Conservation (phyloP, 495 filamentous ascomycete genomes). For the Tuber brumale region DNA sequence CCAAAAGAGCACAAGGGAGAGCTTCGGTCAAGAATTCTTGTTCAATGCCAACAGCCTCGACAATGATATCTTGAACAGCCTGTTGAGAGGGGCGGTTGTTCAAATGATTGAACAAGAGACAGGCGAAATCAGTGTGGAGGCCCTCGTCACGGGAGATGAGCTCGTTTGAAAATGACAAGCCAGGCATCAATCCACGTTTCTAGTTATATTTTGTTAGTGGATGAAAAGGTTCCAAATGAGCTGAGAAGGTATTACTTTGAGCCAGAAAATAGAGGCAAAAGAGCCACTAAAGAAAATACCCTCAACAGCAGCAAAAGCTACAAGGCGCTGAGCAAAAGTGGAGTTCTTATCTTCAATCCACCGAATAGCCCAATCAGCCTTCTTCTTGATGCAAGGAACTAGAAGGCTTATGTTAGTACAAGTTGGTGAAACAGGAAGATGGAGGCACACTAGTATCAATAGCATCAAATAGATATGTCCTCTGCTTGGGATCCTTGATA, state of each 20-base stretch:
- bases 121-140: slow-evolving; percentile 98
- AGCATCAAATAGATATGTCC: slow-evolving; percentile 91
- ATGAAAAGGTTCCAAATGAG: neutral
- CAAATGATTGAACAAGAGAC: slow-evolving; percentile 89
- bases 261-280: slow-evolving; percentile 99
- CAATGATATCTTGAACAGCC: slow-evolving; percentile 77
- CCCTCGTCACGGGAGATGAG: slow-evolving; percentile 99
- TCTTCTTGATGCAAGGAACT: slow-evolving; percentile 87
- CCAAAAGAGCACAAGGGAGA: slow-evolving; percentile 81
- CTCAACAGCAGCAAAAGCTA: slow-evolving; percentile 96
- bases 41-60: slow-evolving; percentile 88
- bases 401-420: slow-evolving; percentile 44
- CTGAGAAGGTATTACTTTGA: slow-evolving; percentile 52
- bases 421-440: slow-evolving; percentile 47
- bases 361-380: slow-evolving; percentile 92
- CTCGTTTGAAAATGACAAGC: slow-evolving; percentile 98
- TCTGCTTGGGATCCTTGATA: slow-evolving; percentile 96
- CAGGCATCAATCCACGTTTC: slow-evolving; percentile 98
- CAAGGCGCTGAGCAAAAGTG: slow-evolving; percentile 89
- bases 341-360: slow-evolving; percentile 92
- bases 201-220: neutral
- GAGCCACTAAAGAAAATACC: slow-evolving; percentile 99
- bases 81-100: slow-evolving; percentile 80
- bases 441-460: slow-evolving; percentile 67
- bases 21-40: slow-evolving; percentile 97